Conservation (phyloP, 441 rosid species). For the Erysimum pusillum region DNA sequence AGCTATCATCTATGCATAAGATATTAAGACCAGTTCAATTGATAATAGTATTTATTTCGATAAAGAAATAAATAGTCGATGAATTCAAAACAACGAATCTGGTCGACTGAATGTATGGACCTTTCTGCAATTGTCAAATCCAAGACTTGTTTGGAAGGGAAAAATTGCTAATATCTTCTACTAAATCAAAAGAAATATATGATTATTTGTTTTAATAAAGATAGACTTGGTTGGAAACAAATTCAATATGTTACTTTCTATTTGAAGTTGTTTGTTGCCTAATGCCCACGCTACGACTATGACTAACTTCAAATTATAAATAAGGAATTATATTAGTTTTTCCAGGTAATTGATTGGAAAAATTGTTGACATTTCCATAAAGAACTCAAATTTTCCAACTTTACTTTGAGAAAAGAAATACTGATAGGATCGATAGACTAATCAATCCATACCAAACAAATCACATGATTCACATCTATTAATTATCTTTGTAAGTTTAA, state of each 20-base stretch:
- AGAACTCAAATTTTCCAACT: conserved; percentile 8
- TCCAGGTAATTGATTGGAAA: neutral
- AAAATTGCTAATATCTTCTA: neutral
- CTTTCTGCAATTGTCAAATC: conserved; percentile 8
- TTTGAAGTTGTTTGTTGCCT: neutral
- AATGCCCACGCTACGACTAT: neutral
- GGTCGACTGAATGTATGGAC: neutral
- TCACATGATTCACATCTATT: conserved; percentile 8
- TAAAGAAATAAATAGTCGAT: neutral
- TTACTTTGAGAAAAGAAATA: neutral
- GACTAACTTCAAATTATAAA: neutral
- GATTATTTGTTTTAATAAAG: neutral
- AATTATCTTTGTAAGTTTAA: neutral
- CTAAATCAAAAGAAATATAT: neutral
- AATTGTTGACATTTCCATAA: conserved; percentile 5
- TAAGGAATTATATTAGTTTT: neutral
- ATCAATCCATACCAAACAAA: conserved; percentile 10
- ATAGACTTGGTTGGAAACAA: neutral
- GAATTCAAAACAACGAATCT: neutral
- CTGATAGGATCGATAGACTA: neutral
- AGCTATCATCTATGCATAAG: neutral
- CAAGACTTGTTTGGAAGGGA: conserved; percentile 2
- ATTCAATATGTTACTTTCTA: neutral
- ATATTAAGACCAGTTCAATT: neutral
- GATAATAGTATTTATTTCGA: neutral